Evolutionary conservation across 148 eudicot genomes (phyloP).

Genomic region (Spergularia bocconei): DNA sequence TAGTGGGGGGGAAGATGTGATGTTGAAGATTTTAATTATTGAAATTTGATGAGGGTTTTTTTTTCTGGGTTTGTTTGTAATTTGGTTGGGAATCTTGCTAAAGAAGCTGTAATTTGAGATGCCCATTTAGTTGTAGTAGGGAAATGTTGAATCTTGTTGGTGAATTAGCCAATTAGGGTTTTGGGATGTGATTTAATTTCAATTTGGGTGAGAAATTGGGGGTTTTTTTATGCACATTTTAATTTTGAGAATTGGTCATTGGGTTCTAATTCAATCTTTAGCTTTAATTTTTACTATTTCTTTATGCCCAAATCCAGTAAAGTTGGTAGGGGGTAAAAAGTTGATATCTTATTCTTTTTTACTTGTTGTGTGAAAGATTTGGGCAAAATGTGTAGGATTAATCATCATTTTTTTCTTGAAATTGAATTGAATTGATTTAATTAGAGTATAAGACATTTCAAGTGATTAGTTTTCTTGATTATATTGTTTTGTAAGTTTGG

Average conservation of each 20-base stretch:
- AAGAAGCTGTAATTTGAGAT: constrained; percentile 7
- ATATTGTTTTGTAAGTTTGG: no score
- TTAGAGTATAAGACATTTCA: no score
- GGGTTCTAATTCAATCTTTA: not conserved
- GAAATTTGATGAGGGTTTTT: no score
- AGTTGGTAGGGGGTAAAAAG: not conserved
- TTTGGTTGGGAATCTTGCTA: not conserved
- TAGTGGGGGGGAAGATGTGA: constrained; percentile 1
- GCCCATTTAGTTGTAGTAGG: constrained; percentile 3
- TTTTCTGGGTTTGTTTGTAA: not conserved
- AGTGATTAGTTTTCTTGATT: no score
- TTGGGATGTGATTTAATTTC: constrained; percentile 10
- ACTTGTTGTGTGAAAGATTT: not conserved
- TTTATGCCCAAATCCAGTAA: not conserved
- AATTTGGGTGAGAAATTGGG: not conserved
- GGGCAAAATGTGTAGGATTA: not conserved
- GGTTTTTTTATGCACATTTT: not conserved
- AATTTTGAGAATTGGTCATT: not conserved
- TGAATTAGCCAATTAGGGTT: constrained; percentile 28
- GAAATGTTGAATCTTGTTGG: constrained; percentile 3
- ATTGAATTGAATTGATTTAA: not conserved
- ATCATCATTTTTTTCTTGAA: constrained; percentile 6
- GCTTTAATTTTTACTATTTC: not conserved
- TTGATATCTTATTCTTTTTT: constrained; percentile 12
- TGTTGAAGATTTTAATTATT: not conserved